A percentile compares a stretch with the other conserved stretches of the same genome.
phyloP scores from a whole-genome alignment of 331 rosid genomes.

The Malus hybrid region DNA sequence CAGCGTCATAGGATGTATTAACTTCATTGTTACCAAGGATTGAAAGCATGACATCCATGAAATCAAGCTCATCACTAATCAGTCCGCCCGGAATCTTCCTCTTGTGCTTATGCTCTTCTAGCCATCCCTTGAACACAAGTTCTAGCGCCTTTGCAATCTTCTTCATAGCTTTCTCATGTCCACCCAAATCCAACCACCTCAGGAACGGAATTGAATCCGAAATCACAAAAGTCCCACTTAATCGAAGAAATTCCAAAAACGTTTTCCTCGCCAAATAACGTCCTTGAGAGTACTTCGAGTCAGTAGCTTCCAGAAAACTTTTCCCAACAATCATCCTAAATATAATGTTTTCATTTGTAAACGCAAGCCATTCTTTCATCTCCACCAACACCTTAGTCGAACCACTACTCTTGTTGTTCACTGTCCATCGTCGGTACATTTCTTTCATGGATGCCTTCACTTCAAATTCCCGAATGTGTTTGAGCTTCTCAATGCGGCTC shows the following conservation, averaged over 20 bases:
- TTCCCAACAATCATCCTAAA: not conserved
- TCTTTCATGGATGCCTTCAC: not conserved
- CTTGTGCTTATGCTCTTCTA: not conserved
- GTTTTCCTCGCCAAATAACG: not conserved
- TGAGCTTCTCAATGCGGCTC: not conserved
- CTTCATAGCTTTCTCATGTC: slow-evolving; percentile 6
- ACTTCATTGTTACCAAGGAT: not conserved
- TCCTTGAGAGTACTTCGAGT: not conserved
- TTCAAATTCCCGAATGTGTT: not conserved
- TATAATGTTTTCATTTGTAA: not conserved
- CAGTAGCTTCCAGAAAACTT: not conserved
- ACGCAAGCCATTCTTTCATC: not conserved
- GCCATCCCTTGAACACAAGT: not conserved
- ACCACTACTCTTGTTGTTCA: not conserved
- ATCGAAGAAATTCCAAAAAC: not conserved
- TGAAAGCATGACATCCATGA: slow-evolving; percentile 2
- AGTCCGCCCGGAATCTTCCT: not conserved
- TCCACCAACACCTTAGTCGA: not conserved
- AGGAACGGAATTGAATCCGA: not conserved
- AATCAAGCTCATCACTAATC: not conserved
- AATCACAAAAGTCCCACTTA: not conserved
- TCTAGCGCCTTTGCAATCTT: not conserved
- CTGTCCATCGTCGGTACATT: not conserved
- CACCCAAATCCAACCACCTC: slow-evolving; percentile 11
- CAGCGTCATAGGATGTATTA: not conserved